A percentile compares a stretch with the other conserved stretches of the same genome.
Evolutionary conservation across 495 filamentous ascomycete genomes (phyloP).

Genomic region (Hyaloscypha hepaticicola): DNA sequence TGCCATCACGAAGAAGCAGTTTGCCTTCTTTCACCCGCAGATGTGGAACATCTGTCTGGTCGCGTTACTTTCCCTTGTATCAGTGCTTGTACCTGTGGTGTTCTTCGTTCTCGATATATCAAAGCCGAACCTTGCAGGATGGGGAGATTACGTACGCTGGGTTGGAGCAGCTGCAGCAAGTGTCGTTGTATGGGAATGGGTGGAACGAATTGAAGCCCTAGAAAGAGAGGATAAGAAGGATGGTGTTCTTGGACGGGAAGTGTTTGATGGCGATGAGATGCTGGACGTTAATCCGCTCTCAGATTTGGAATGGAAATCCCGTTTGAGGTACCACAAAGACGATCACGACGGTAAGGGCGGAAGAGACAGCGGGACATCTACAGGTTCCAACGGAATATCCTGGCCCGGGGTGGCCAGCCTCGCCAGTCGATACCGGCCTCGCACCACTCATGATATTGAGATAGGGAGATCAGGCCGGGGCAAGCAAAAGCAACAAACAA

Average conservation of each 20-base stretch:
- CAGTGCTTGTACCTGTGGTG: conserved; percentile 85
- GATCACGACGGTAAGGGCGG: conserved; percentile 12
- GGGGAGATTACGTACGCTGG: conserved; percentile 98
- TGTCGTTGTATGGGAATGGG: conserved; percentile 99
- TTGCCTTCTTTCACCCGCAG: conserved; percentile 88
- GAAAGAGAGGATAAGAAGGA: conserved; percentile 96
- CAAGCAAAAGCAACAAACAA: conserved; percentile 10
- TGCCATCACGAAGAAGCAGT: conserved; percentile 84
- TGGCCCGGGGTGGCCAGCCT: conserved; percentile 49
- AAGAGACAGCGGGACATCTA: conserved; percentile 23
- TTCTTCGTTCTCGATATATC: conserved; percentile 96
- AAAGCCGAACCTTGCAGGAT: conserved; percentile 81
- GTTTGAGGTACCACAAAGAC: conserved; percentile 8
- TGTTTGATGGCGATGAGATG: conserved; percentile 98
- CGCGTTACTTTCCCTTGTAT: conserved; percentile 72
- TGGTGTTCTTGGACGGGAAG: conserved; percentile 87
- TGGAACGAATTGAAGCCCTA: conserved; percentile 94
- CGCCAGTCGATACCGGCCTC: conserved; percentile 42
- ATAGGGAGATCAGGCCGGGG: conserved; percentile 15
- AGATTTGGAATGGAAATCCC: conserved; percentile 33
- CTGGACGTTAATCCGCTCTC: conserved; percentile 65
- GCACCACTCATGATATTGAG: conserved; percentile 30
- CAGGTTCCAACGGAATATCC: conserved; percentile 36
- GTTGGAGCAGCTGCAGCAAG: conserved; percentile 94
- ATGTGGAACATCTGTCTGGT: conserved; percentile 92